These are phyloP conservation scores for Abrus pulchellus DNA, from an alignment of 306 rosid genomes.

Conservation along the genomic window DNA sequence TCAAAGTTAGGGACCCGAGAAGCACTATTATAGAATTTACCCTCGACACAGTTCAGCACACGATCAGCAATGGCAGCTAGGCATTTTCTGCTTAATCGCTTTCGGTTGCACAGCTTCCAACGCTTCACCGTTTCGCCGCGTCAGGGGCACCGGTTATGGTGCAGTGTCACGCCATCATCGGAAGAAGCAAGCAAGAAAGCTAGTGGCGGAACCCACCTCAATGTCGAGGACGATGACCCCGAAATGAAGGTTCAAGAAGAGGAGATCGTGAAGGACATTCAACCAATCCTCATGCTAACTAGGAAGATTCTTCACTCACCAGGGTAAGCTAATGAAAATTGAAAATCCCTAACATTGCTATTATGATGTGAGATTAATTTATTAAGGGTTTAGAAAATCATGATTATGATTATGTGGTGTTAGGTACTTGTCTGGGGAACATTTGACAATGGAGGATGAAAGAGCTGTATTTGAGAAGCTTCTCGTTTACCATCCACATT, in stretches of 20 bases:
- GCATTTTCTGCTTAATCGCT: conserved; percentile 50
- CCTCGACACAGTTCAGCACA: neutral
- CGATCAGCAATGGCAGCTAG: conserved; percentile 53
- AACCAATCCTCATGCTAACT: conserved; percentile 59
- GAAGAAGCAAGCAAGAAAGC: conserved; percentile 35
- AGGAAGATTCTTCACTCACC: conserved; percentile 69
- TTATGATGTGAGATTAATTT: neutral
- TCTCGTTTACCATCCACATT: conserved; percentile 71
- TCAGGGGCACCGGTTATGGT: conserved; percentile 41
- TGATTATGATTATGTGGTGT: neutral
- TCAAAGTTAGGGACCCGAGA: neutral
- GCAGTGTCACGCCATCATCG: conserved; percentile 48
- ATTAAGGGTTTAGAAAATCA: neutral
- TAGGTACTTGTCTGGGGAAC: conserved; percentile 75
- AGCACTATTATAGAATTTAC: neutral
- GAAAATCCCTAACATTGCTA: neutral
- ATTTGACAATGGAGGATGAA: conserved; percentile 63
- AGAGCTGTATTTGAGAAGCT: conserved; percentile 65
- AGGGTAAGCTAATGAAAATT: conserved; percentile 42
- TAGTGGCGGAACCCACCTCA: conserved; percentile 19
- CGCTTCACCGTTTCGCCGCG: conserved; percentile 31
- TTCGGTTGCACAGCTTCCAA: conserved; percentile 44
- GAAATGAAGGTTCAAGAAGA: conserved; percentile 66
- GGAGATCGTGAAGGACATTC: conserved; percentile 67
- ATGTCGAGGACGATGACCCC: conserved; percentile 47